Conservation (phyloP, 2,329 filamentous ascomycete species). For the Calonectria honghensis region DNA sequence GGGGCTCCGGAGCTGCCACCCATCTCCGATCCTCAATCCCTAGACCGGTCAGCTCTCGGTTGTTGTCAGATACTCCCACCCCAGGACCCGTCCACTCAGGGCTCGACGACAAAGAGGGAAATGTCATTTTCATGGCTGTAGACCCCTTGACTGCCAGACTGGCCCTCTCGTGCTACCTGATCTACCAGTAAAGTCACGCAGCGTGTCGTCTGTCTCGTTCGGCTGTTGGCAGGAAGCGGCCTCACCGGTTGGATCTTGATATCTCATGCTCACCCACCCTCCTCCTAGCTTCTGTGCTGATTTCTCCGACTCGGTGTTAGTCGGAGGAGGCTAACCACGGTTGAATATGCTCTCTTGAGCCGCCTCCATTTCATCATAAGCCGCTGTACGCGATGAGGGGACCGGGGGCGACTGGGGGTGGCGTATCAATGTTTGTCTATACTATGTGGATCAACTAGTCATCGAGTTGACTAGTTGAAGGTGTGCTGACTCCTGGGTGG, state of each 20-base stretch:
- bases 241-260: conserved; percentile 32
- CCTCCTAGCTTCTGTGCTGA: background rate
- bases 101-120: background rate
- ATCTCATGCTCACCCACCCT: conserved; percentile 18
- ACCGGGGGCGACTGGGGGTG: background rate
- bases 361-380: background rate
- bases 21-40: conserved; percentile 38
- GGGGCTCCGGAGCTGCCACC: conserved; percentile 44
- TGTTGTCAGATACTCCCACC: conserved; percentile 24
- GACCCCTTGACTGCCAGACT: background rate
- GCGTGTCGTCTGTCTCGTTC: conserved; percentile 30
- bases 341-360: conserved; percentile 2
- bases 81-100: background rate
- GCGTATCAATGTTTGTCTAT: background rate
- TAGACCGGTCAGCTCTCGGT: conserved; percentile 48
- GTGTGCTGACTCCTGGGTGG: conserved; percentile 2
- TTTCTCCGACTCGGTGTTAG: background rate
- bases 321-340: conserved; percentile 34
- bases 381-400: background rate
- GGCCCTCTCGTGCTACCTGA: conserved; percentile 45
- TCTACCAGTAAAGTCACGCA: conserved; percentile 40
- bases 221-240: background rate
- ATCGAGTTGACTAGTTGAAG: background rate
- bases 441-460: conserved; percentile 8
- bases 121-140: conserved; percentile 1